Conservation (phyloP, 352 stramenopile genomes). For the Pythium dissotocum region DNA sequence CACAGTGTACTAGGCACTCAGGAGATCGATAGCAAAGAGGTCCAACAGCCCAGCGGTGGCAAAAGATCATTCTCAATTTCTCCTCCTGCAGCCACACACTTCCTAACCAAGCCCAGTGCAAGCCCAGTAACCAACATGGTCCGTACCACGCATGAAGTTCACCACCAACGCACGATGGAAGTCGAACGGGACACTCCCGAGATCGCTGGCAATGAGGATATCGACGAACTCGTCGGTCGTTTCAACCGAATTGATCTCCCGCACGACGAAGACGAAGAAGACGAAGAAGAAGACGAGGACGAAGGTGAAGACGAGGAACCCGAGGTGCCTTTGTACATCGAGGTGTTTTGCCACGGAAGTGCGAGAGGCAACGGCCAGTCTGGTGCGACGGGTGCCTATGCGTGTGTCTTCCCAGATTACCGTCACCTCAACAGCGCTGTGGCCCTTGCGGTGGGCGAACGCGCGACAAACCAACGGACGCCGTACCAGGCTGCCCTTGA, state of each 20-base stretch:
- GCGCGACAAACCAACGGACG: conserved; percentile 1
- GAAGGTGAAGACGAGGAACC: too few relatives aligned
- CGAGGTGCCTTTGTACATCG: background rate
- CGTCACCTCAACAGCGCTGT: background rate
- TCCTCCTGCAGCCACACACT: too few relatives aligned
- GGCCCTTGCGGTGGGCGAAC: background rate
- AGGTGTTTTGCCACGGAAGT: conserved; percentile 7
- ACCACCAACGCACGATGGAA: background rate
- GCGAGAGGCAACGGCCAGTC: background rate
- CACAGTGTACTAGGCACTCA: too few relatives aligned
- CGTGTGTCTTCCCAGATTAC: conserved; percentile 6
- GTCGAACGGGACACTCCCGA: background rate
- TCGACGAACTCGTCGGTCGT: background rate
- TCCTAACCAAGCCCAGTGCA: too few relatives aligned
- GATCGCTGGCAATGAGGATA: background rate
- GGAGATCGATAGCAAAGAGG: too few relatives aligned
- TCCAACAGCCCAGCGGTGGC: too few relatives aligned
- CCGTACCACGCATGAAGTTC: background rate
- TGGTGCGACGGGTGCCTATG: background rate
- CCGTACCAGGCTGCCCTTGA: background rate
- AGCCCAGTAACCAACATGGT: background rate
- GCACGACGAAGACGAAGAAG: background rate
- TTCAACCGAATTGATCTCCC: too few relatives aligned
- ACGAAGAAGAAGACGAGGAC: background rate
- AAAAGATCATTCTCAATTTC: too few relatives aligned